Evolutionary conservation across 208 protist genomes (phyloP).

Genomic region (Crithidia fasciculata): DNA sequence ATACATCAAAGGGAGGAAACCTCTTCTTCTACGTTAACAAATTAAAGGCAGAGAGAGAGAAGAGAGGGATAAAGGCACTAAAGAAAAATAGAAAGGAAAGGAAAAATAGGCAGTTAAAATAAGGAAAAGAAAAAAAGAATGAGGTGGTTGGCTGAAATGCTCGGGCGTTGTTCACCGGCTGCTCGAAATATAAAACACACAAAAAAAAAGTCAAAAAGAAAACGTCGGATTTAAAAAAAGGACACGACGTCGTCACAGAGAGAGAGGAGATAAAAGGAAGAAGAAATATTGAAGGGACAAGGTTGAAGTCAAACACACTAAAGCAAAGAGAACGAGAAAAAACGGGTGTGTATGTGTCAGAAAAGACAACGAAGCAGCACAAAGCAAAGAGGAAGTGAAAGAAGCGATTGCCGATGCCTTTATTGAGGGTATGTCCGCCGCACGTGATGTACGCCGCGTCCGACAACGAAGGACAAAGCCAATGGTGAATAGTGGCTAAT

Average conservation of each 20-base stretch:
- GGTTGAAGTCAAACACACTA: not conserved
- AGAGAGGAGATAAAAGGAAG: not conserved
- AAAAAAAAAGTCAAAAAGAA: constrained; percentile 1
- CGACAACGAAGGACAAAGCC: too few species aligned
- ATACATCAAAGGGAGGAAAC: not conserved
- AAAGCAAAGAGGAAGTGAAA: too few species aligned
- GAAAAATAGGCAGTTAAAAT: not conserved
- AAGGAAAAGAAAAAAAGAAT: constrained; percentile 15
- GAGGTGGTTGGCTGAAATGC: too few species aligned
- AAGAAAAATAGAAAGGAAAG: constrained; percentile 13
- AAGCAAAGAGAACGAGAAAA: not conserved
- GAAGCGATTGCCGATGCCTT: too few species aligned
- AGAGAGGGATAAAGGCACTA: not conserved
- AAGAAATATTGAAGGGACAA: not conserved
- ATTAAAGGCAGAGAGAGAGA: not conserved
- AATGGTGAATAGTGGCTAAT: too few species aligned
- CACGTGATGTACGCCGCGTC: too few species aligned
- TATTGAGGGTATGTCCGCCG: too few species aligned
- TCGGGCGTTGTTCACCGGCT: too few species aligned
- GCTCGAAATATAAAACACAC: not conserved
- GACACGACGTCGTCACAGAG: not conserved
- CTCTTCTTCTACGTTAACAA: not conserved
- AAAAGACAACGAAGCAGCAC: too few species aligned
- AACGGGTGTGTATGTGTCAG: too few species aligned
- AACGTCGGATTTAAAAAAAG: not conserved